Conservation (phyloP, 768 basidiomycete species). For the Collybia sordida region DNA sequence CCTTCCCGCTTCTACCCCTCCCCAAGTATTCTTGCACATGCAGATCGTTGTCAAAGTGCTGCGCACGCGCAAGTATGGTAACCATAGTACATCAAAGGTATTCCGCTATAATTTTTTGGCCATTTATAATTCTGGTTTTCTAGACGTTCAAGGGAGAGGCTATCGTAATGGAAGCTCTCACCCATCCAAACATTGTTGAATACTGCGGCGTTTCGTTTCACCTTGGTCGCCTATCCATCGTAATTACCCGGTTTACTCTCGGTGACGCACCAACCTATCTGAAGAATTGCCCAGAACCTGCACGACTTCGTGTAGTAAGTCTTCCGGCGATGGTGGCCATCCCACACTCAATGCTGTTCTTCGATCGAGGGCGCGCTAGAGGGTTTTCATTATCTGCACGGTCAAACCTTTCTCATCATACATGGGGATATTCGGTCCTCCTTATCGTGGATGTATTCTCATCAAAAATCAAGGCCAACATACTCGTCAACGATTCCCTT, state of each 20-base stretch:
- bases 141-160: constrained; percentile 47
- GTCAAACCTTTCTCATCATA: constrained; percentile 31
- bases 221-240: constrained; percentile 33
- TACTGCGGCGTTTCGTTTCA: constrained; percentile 42
- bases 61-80: not conserved
- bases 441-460: not conserved
- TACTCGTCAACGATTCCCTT: constrained; percentile 40
- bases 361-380: constrained; percentile 40
- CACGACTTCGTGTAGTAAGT: constrained; percentile 35
- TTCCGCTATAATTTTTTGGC: not conserved
- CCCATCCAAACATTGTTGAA: constrained; percentile 45
- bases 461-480: constrained; percentile 33
- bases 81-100: constrained; percentile 29
- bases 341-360: not conserved
- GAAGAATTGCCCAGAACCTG: constrained; percentile 17
- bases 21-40: not conserved
- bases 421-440: constrained; percentile 23
- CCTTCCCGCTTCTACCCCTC: too few species aligned
- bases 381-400: constrained; percentile 44
- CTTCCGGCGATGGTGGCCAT: not conserved
- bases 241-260: constrained; percentile 49
- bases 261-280: constrained; percentile 43
- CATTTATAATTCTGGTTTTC: not conserved
- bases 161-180: constrained; percentile 45
- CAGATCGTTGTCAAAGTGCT: not conserved